Conservation (phyloP, 2,329 filamentous ascomycete species). For the Fusarium fracticaudum region DNA sequence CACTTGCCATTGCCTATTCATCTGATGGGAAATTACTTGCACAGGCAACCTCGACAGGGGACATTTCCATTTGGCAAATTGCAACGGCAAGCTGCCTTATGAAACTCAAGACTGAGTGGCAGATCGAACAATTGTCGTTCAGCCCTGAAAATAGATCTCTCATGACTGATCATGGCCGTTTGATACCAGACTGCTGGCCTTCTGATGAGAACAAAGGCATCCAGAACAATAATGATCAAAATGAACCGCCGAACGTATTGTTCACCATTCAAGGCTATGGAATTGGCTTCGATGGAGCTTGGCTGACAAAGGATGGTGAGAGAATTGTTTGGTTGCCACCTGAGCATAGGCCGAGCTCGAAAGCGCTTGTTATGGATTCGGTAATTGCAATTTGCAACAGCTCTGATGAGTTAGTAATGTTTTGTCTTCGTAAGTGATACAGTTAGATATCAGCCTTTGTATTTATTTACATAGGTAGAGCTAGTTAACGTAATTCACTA, state of each 20-base stretch:
- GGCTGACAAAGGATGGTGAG: neutral
- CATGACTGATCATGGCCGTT: neutral
- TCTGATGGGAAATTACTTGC: neutral
- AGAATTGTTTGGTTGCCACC: neutral
- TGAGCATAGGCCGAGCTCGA: neutral
- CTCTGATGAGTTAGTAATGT: neutral
- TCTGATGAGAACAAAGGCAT: neutral
- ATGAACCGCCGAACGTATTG: fast-evolving
- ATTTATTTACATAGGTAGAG: neutral
- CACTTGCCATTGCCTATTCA: neutral
- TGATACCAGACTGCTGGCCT: neutral
- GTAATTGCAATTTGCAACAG: neutral
- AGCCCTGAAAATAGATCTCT: neutral
- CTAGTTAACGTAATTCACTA: fast-evolving
- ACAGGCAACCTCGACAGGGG: neutral
- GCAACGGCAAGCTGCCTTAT: neutral
- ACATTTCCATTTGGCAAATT: neutral
- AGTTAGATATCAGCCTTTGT: neutral
- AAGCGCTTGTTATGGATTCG: neutral
- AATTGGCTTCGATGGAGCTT: neutral
- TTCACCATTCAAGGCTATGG: neutral
- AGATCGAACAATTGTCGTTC: neutral
- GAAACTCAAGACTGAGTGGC: neutral
- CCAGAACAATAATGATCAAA: neutral
- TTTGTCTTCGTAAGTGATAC: neutral